Percentiles rank a stretch among this genome's conserved stretches.
These are phyloP conservation scores for Endoconidiophora polonica DNA, from an alignment of 2,329 filamentous ascomycete species.

Conservation along the genomic window DNA sequence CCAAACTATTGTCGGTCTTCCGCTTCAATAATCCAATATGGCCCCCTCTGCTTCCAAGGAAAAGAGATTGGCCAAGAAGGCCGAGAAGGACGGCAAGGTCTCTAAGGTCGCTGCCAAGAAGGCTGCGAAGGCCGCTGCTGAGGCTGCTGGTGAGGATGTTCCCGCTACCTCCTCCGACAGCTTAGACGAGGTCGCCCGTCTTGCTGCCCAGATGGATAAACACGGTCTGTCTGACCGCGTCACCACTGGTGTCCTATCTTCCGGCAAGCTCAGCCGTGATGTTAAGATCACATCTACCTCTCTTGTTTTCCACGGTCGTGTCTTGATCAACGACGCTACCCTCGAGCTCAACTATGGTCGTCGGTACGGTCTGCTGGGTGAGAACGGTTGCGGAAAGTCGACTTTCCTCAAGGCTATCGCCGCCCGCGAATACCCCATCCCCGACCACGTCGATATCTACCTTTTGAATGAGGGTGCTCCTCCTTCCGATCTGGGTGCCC, in stretches of 20 bases:
- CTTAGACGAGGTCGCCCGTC: conserved; percentile 66
- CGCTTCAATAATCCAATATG: conserved; percentile 30
- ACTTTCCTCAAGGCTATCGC: conserved; percentile 93
- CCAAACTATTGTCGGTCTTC: conserved; percentile 12
- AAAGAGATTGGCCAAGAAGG: conserved; percentile 56
- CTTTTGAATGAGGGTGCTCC: conserved; percentile 94
- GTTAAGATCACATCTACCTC: conserved; percentile 92
- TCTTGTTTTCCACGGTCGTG: conserved; percentile 93
- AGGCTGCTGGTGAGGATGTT: conserved; percentile 52
- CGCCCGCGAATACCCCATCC: conserved; percentile 86
- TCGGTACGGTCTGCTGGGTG: conserved; percentile 85
- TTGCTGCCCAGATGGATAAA: conserved; percentile 88
- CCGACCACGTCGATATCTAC: conserved; percentile 95
- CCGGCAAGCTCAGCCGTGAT: conserved; percentile 70
- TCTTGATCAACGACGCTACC: conserved; percentile 84
- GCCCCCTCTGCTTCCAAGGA: conserved; percentile 50
- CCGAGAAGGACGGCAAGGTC: conserved; percentile 60
- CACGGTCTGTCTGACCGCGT: conserved; percentile 93
- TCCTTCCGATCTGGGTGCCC: conserved; percentile 69
- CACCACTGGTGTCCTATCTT: conserved; percentile 90
- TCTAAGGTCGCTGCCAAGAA: conserved; percentile 48
- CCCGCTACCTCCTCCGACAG: conserved; percentile 57
- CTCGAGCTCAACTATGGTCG: conserved; percentile 86
- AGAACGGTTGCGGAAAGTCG: conserved; percentile 98
- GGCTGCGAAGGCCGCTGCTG: conserved; percentile 42